Evolutionary conservation across 2,329 filamentous ascomycete genomes (phyloP), one percentile per base, ranked within the genome.

Genomic region (Scopulariopsis brevicaulis): DNA sequence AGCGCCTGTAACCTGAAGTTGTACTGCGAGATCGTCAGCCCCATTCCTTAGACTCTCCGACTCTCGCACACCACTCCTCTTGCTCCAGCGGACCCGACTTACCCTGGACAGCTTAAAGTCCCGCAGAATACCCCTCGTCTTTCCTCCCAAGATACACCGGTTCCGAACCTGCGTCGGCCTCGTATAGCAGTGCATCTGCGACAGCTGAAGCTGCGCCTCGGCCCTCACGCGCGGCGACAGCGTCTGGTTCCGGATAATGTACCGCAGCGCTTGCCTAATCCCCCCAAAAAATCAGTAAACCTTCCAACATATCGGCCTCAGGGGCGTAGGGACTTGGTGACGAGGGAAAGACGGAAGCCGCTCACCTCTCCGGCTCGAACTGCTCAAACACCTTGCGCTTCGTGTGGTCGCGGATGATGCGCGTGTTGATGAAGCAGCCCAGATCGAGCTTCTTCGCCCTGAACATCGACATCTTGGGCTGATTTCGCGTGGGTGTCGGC

Each of bases 111-210:
- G 82, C 73, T 91, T 90, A 68, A 99, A 99, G 68, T 94, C 93
- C 59, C 90, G 84, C 63, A 97, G 79, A n/a, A 99, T 80, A 86
- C 91, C 90, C 64, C 90, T 82, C 20, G 87, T 87, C 71, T 90
- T 91, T n/a, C 94, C 94, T 63, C 91, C 91, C 70, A 93, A 82
- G 57, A 96, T 86, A 76, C 94, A 99, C 64, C 94, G 79, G 74
- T 96, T 97, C 71, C 87, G 86, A 71, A 99, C 92, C 78, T 96
- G 92, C 55, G 93, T 96, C 59, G 90, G 84, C 61, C 92, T 82
- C 40, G 94, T 97, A 74, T 97, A 97, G 77, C 84, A 85, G 77
- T 96, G 92, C 93, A 97, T 96, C 74, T 96, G 87, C 3, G 87
- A 84, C 63, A 99, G 79, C 74, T 97, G 87, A 59, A 99, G 83